phyloP scores from a whole-genome alignment of 768 basidiomycete species.

The Russula griseocarnosa region DNA sequence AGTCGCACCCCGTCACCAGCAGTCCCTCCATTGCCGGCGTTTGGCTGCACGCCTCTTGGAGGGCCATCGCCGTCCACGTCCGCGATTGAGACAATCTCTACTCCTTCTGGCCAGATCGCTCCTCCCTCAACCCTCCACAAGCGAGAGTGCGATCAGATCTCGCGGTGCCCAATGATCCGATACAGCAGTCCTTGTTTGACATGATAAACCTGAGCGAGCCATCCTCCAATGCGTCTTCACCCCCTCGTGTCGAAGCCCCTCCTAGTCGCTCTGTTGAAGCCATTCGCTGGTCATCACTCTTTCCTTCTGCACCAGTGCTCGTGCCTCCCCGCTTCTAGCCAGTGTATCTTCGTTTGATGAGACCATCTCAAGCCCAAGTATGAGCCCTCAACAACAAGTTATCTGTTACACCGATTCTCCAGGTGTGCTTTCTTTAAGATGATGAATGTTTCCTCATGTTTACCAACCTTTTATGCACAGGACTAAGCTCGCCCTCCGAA shows the following conservation, averaged over 20 bases:
- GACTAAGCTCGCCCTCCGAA: constrained; percentile 3
- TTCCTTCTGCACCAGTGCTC: constrained; percentile 16
- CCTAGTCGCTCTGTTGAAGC: background rate
- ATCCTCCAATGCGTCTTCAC: background rate
- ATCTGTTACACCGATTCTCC: constrained; percentile 14
- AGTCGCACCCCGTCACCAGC: constrained; percentile 11
- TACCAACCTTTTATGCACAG: background rate
- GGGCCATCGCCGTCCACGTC: constrained; percentile 17
- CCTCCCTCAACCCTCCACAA: background rate
- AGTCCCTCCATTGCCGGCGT: background rate
- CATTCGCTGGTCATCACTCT: constrained; percentile 16
- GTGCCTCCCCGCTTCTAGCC: background rate
- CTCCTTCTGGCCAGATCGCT: background rate
- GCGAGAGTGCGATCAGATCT: background rate
- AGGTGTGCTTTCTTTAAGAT: constrained; percentile 2
- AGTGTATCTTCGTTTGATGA: constrained; percentile 1
- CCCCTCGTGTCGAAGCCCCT: background rate
- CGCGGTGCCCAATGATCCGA: background rate
- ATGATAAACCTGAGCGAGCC: constrained; percentile 9
- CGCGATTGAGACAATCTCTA: constrained; percentile 4
- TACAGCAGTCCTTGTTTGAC: background rate
- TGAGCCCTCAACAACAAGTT: constrained; percentile 11
- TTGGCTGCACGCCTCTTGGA: background rate
- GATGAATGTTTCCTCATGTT: background rate
- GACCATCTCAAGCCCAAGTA: constrained; percentile 6